Evolutionary conservation across 805 yeast species (phyloP).

Genomic region (Candida dajiaensis): DNA sequence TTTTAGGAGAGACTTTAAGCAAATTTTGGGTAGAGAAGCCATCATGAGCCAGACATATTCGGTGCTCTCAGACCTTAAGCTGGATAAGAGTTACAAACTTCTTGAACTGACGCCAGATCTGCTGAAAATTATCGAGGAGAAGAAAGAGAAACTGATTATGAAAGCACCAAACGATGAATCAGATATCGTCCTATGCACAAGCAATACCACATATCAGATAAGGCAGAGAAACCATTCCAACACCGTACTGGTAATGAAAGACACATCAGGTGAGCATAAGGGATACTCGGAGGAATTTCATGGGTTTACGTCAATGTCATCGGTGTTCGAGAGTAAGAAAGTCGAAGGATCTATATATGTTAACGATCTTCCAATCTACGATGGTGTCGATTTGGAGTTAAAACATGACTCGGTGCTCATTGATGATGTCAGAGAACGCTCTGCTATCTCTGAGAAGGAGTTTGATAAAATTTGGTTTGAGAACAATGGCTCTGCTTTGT

Average conservation of each 20-base stretch:
- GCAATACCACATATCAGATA: conserved; percentile 51
- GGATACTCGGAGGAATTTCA: conserved; percentile 23
- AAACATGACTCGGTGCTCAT: conserved; percentile 6
- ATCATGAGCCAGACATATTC: background rate
- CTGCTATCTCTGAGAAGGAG: conserved; percentile 52
- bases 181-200: conserved; percentile 58
- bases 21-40: background rate
- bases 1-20: background rate
- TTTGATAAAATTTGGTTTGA: conserved; percentile 47
- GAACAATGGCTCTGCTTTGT: conserved; percentile 45
- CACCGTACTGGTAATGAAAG: conserved; percentile 52
- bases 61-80: conserved; percentile 6
- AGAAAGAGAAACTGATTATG: conserved; percentile 19
- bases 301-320: conserved; percentile 29
- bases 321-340: conserved; percentile 33
- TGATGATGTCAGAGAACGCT: conserved; percentile 31
- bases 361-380: conserved; percentile 30
- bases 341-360: conserved; percentile 28
- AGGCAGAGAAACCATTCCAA: conserved; percentile 86
- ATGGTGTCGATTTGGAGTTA: conserved; percentile 23
- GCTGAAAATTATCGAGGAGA: conserved; percentile 29
- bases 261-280: conserved; percentile 18
- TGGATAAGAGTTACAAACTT: conserved; percentile 37
- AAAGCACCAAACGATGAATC: conserved; percentile 27
- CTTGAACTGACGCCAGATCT: conserved; percentile 50